Base-by-base conservation (phyloP, 2,329 filamentous ascomycete species). In the Botrytis byssoidea region DNA sequence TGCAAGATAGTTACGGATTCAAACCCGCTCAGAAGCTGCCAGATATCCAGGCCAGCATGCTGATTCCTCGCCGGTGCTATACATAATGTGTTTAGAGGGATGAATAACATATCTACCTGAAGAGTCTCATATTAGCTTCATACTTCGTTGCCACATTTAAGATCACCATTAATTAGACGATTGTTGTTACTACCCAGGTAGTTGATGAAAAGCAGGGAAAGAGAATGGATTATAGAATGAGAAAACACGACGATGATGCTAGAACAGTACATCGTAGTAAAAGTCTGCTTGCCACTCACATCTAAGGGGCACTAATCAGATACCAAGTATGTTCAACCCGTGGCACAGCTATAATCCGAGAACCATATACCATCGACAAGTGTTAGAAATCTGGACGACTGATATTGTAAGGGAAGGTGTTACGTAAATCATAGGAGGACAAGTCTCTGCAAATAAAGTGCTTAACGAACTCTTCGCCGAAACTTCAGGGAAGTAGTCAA, bases 151-250 rank as follows among this genome's bases (percentile, higher is more conserved):
- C 10, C 10, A n/a, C 14, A 6, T 14, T 51, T n/a, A 1, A 2
- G 14, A 5, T 25, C 4, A n/a, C 4, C 25, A 6, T 51, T n/a
- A 4, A 0, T 51, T 16, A 12, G 3, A 51, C 4, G 48, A n/a
- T 51, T 51, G 22, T 48, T 48, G 48, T n/a, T n/a, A 6, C 10
- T n/a, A 12, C 7, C 35, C 4, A 37, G 35, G 35, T 37, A 37
- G 48, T 51, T 51, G 10, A 51, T n/a, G 25, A 51, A n/a, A 51
- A 1, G 25, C 7, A 6, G 14, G 25, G n/a, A 2, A n/a, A 51
- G 10, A n/a, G 0, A n/a, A n/a, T 3, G 12, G 4, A n/a, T 51
- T 6, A 14, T n/a, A 14, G 48, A 4, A 51, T 3, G 10, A 4
- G 10, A 25, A 51, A n/a, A 51, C 6, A n/a, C 2, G 12, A 14